Evolutionary conservation across 179 eudicot species (phyloP).

Genomic region (Vitellaria paradoxa): DNA sequence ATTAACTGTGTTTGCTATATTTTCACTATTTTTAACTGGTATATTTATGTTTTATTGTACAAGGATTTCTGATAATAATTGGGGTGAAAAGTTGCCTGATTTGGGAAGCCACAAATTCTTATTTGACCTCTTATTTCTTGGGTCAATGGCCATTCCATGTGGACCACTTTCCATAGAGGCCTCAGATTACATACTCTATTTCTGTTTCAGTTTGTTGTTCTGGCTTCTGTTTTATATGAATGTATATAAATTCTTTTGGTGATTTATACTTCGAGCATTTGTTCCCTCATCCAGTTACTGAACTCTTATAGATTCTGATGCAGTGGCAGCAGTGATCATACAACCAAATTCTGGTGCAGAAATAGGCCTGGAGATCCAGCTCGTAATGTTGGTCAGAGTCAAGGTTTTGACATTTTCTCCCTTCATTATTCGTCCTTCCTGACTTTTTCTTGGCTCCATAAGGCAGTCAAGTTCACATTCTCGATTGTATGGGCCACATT

Average conservation of each 20-base stretch:
- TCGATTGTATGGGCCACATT: background rate
- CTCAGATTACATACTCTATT: background rate
- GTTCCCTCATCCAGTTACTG: background rate
- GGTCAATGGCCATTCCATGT: background rate
- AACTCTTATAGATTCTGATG: constrained; percentile 27
- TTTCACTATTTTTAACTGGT: too few relatives aligned
- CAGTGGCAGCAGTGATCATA: constrained; percentile 97
- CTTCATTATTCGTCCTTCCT: background rate
- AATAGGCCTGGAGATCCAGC: constrained; percentile 96
- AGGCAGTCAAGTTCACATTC: background rate
- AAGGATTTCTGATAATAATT: background rate
- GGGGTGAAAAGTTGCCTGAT: constrained; percentile 2
- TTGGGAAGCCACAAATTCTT: background rate
- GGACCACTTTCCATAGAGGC: background rate
- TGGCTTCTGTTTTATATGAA: background rate
- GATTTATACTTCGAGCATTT: background rate
- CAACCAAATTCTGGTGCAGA: constrained; percentile 99
- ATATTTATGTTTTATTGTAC: too few relatives aligned
- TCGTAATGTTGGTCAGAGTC: constrained; percentile 61
- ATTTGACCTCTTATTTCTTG: background rate
- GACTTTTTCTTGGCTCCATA: background rate
- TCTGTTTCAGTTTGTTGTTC: background rate
- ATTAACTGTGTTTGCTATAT: background rate
- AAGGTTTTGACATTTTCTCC: constrained; percentile 41
- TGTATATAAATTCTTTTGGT: background rate